phyloP scores from a whole-genome alignment of 257 asterid genomes.

The Pogostemon cablin region DNA sequence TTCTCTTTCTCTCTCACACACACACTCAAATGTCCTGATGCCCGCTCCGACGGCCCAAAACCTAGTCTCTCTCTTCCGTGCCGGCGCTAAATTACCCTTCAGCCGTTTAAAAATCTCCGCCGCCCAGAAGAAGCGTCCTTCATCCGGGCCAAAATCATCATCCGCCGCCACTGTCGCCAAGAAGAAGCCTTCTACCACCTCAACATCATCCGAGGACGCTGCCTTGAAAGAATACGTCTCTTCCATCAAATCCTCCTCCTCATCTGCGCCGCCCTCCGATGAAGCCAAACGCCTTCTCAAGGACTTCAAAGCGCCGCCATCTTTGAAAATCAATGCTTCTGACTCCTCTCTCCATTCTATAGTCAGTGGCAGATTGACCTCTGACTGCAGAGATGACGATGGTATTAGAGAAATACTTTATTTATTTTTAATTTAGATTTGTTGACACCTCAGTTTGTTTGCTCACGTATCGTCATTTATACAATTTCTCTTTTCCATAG shows the following conservation, averaged over 20 bases:
- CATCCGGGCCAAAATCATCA: conserved; percentile 7
- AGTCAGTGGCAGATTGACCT: conserved; percentile 40
- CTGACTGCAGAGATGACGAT: conserved; percentile 37
- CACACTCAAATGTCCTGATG: conserved; percentile 38
- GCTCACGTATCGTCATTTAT: not conserved
- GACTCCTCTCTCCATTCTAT: conserved; percentile 41
- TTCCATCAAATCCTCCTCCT: conserved; percentile 40
- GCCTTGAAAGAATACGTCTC: conserved; percentile 47
- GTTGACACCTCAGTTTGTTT: conserved; percentile 3
- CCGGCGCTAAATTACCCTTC: conserved; percentile 40
- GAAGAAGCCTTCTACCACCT: conserved; percentile 32
- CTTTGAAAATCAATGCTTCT: conserved; percentile 10
- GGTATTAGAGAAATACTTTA: conserved; percentile 42
- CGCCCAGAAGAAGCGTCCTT: conserved; percentile 28
- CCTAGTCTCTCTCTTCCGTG: conserved; percentile 51
- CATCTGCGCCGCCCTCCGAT: conserved; percentile 2
- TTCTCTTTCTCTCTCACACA: not conserved
- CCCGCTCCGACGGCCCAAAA: conserved; percentile 50
- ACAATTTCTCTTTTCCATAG: conserved; percentile 32
- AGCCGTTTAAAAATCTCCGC: conserved; percentile 34
- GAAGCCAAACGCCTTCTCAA: conserved; percentile 32
- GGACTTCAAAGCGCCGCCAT: conserved; percentile 39
- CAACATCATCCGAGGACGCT: conserved; percentile 39
- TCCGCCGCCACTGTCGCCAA: conserved; percentile 30
- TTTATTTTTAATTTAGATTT: not conserved